phyloP scores from a whole-genome alignment of 345 rosid species.

The Acer campestre region DNA sequence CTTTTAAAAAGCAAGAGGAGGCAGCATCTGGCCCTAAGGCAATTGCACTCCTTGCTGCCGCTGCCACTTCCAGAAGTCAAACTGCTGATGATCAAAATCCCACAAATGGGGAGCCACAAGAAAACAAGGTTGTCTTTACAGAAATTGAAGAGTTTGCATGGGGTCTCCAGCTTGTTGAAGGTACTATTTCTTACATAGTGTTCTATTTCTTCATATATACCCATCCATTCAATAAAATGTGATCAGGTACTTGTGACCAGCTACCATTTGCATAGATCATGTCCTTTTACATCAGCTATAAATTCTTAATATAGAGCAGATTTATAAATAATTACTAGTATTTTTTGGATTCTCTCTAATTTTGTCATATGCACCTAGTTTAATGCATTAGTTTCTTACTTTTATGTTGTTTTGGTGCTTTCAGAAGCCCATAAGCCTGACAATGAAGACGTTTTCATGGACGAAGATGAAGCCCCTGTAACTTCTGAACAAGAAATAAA shows the following conservation, averaged over 20 bases:
- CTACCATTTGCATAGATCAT: neutral
- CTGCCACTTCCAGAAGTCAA: conserved; percentile 39
- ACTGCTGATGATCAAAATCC: conserved; percentile 47
- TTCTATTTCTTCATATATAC: neutral
- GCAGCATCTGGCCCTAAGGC: conserved; percentile 69
- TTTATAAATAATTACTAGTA: neutral
- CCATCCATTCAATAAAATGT: neutral
- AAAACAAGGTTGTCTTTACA: conserved; percentile 81
- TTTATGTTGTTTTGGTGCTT: conserved; percentile 29
- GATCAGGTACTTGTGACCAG: neutral
- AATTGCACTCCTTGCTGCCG: conserved; percentile 64
- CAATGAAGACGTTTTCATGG: conserved; percentile 87
- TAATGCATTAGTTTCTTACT: neutral
- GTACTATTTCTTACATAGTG: conserved; percentile 36
- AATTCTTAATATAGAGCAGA: neutral
- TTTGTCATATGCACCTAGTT: neutral
- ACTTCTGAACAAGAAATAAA: conserved; percentile 54
- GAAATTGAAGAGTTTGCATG: conserved; percentile 96
- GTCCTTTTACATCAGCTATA: neutral
- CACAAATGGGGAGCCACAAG: conserved; percentile 58
- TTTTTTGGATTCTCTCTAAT: neutral
- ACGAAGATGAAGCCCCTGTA: conserved; percentile 74
- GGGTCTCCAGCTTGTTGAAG: conserved; percentile 85
- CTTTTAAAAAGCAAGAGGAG: conserved; percentile 71
- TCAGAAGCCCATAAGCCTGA: conserved; percentile 67